Evolutionary conservation across 2,329 filamentous ascomycete genomes (phyloP).

Genomic region (Tolypocladium tropicale): DNA sequence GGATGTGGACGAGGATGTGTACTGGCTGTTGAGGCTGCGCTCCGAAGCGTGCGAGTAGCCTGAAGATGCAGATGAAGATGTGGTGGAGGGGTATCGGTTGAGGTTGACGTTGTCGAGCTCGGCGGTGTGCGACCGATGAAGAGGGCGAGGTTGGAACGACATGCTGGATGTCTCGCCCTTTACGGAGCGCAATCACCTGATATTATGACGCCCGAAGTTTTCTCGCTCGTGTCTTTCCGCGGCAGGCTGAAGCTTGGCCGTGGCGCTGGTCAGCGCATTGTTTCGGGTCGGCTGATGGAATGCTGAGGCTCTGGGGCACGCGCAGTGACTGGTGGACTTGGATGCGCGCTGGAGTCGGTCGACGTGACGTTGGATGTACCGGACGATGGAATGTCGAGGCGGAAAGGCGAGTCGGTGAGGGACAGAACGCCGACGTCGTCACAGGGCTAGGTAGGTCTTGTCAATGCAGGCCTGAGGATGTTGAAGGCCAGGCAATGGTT

Average conservation of each 20-base stretch:
- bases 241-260: constrained; percentile 7
- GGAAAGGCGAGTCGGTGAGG: neutral
- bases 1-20: constrained; percentile 65
- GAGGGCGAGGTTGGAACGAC: constrained; percentile 47
- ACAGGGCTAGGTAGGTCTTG: neutral
- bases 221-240: constrained; percentile 1
- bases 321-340: constrained; percentile 3
- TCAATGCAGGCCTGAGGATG: neutral
- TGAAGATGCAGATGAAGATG: constrained; percentile 62
- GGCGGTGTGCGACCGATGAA: constrained; percentile 44
- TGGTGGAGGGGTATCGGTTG: constrained; percentile 56
- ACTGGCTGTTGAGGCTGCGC: constrained; percentile 47
- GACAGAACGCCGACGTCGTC: constrained; percentile 3
- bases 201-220: neutral
- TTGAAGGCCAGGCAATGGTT: neutral
- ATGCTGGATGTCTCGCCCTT: constrained; percentile 26
- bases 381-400: neutral
- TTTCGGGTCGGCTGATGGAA: constrained; percentile 13
- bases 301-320: constrained; percentile 7
- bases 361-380: neutral
- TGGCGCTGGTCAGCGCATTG: constrained; percentile 19
- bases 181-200: constrained; percentile 7
- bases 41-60: constrained; percentile 53
- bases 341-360: neutral
- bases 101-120: constrained; percentile 37